Base-by-base conservation (phyloP, 2,329 filamentous ascomycete genomes). In the Diaporthe batatas region DNA sequence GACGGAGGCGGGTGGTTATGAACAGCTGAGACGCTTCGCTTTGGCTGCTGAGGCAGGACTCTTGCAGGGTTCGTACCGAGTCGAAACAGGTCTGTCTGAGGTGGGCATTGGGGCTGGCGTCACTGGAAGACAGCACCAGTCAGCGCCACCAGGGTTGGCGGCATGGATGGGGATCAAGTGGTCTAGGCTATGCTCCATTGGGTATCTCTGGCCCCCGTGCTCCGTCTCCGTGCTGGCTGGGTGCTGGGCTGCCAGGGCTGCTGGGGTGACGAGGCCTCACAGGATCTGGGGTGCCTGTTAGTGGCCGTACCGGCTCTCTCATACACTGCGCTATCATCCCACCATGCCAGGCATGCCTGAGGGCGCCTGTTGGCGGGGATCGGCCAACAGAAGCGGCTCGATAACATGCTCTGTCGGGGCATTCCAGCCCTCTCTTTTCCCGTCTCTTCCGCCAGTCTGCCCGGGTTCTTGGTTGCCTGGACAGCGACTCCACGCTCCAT, bases 81-180 rank as follows among this genome's bases (percentile, higher is more conserved):
- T 59, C 68, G 55, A 70, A 70, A 70, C 68, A 58, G 68, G 68
- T 62, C 62, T 67, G 62, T 67, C 68, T 70, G 58, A 70, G 55
- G 44, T 70, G 65, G 65, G 51, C 57, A 57, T 54, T 57, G 36
- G 65, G 65, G 65, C 65, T 54, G 65, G 51, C 65, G 65, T 68
- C 65, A 55, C 34, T 68, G 65, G n/a, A 47, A 68, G 65, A 57
- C 47, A 49, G 53, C 25, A 34, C 68, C 54, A 70, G 68, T 70
- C 54, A 70, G 68, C 42, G 54, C 68, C 68, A 42, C 68, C 21
- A 58, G 58, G 42, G 18, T 47, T n/a, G 42, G 25, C 59, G 59
- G 59, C 58, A 62, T 47, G 58, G 58, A 62, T 62, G 39, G 58
- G 57, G 39, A 29, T 65, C n/a, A 21, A 23, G 42, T 34, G 21